Evolutionary conservation across 768 basidiomycete species (phyloP).

Genomic region (Termitomyces sp.): DNA sequence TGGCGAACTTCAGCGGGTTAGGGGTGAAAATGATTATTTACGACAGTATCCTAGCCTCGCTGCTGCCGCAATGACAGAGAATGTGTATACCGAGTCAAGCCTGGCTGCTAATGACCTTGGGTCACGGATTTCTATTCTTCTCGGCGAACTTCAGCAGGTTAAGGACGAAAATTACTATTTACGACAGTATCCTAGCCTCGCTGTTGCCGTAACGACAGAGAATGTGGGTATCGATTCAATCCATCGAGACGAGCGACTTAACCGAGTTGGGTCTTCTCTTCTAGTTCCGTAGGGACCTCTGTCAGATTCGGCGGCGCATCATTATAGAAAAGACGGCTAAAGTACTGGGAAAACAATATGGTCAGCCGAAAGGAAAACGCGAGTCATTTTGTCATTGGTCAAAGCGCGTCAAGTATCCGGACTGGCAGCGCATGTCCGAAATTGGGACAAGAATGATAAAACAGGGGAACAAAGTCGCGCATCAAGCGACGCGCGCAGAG

Average conservation of each 20-base stretch:
- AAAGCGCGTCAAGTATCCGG: background rate
- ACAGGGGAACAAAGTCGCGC: background rate
- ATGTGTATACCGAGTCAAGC: background rate
- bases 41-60: background rate
- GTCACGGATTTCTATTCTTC: background rate
- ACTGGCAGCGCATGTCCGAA: background rate
- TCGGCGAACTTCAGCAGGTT: background rate
- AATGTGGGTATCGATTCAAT: background rate
- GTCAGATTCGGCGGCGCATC: background rate
- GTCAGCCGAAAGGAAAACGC: background rate
- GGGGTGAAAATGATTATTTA: background rate
- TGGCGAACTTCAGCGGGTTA: background rate
- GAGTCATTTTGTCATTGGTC: background rate
- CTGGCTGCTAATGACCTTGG: background rate
- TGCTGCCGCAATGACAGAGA: background rate
- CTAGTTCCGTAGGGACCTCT: background rate
- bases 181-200: background rate
- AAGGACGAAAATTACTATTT: background rate
- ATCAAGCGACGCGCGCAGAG: background rate
- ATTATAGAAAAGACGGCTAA: background rate
- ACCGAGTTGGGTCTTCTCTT: background rate
- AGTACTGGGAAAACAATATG: background rate
- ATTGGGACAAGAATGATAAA: background rate
- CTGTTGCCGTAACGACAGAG: background rate
- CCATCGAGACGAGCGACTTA: background rate